Base-by-base conservation (phyloP, 805 yeast genomes). In the Pichia cabralensis region DNA sequence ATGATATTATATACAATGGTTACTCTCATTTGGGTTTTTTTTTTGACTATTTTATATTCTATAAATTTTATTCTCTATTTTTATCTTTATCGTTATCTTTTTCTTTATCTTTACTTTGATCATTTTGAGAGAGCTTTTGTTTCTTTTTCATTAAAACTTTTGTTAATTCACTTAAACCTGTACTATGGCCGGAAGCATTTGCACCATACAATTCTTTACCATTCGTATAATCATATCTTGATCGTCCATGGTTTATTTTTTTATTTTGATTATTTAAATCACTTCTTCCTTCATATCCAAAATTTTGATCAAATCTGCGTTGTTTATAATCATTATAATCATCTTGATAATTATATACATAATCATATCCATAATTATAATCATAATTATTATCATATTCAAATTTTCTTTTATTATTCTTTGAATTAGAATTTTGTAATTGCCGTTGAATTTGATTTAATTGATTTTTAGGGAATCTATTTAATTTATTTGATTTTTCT, bases 131-230 rank as follows among this genome's bases (percentile, higher is more conserved):
- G n/a, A n/a, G n/a, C 8, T 22, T 19, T 22, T 34, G 34, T 13
- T 33, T 37, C 13, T 33, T 28, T 20, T 34, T 34, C 34, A 27
- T 33, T 30, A 34, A 12, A 10, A 37, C 34, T 16, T 34, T 34
- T 14, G 34, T 29, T 22, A 37, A 34, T 19, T 30, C 37, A 21
- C 29, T 36, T 19, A 36, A 32, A 8, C 36, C 42, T 13, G 39
- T 25, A 18, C 33, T 36, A 17, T 31, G 26, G 9, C 34, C 20
- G 7, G 33, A 33, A 19, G 30, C 26, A 3, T 25, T 27, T 3
- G 35, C 16, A 3, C 47, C 47, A 26, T 43, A 43, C 21, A 43
- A 29, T 15, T 43, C 47, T 19, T 31, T 36, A 5, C 44, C 40
- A 16, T 26, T 26, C 9, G 40, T 42, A n/a, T 16, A 23, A 9